Evolutionary conservation across 352 stramenopile species (phyloP).

Genomic region (Thalassiosira ordinaria): DNA sequence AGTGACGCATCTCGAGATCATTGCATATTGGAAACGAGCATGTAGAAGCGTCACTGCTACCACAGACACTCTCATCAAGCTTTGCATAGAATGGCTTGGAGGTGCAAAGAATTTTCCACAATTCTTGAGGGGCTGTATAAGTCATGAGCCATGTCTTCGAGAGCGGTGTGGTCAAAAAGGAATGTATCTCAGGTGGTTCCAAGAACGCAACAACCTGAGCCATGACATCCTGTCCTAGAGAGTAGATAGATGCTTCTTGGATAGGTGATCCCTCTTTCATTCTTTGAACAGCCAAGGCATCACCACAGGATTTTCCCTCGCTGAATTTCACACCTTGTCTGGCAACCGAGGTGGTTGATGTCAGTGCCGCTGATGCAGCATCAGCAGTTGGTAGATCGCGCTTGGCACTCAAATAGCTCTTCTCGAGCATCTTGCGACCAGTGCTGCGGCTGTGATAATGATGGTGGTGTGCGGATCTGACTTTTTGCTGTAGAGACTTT

Average conservation of each 20-base stretch:
- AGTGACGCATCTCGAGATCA: constrained; percentile 51
- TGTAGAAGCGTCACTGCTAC: constrained; percentile 48
- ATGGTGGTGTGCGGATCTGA: constrained; percentile 38
- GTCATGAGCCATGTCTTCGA: constrained; percentile 70
- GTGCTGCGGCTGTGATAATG: constrained; percentile 49
- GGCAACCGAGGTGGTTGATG: constrained; percentile 7
- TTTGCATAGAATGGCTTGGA: constrained; percentile 75
- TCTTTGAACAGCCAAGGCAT: not conserved
- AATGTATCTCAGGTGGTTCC: constrained; percentile 64
- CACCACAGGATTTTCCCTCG: constrained; percentile 3
- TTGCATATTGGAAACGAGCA: constrained; percentile 51
- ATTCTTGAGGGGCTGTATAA: constrained; percentile 67
- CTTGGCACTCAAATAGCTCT: constrained; percentile 46
- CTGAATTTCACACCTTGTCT: constrained; percentile 1
- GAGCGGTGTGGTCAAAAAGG: constrained; percentile 69
- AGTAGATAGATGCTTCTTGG: constrained; percentile 56
- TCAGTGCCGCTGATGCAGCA: constrained; percentile 4
- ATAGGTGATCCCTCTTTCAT: constrained; percentile 12
- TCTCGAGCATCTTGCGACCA: constrained; percentile 51
- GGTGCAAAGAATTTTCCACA: constrained; percentile 80
- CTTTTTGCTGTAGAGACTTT: constrained; percentile 46
- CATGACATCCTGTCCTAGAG: constrained; percentile 69
- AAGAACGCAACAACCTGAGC: constrained; percentile 67
- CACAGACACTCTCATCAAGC: constrained; percentile 45
- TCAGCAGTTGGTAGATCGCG: too few species aligned